Evolutionary conservation across 441 rosid species (phyloP).

Genomic region (Populus hybrid): DNA sequence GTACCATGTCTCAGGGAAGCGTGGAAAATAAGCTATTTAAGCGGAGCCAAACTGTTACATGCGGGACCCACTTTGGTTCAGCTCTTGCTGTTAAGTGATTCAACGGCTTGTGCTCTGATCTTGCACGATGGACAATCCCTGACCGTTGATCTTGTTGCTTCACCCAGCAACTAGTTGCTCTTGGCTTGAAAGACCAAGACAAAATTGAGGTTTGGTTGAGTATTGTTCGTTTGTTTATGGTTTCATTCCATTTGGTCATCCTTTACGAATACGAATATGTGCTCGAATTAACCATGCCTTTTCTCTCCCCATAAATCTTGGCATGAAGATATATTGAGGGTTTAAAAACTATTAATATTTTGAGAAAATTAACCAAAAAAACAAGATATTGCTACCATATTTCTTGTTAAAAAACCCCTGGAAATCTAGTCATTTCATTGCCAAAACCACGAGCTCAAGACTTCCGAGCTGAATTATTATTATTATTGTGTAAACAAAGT

Average conservation of each 20-base stretch:
- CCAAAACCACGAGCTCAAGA: background rate
- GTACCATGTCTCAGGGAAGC: background rate
- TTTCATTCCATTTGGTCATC: background rate
- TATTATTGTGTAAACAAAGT: background rate
- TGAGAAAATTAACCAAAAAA: background rate
- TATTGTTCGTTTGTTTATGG: background rate
- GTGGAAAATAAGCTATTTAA: constrained; percentile 4
- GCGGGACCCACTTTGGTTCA: background rate
- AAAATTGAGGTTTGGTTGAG: background rate
- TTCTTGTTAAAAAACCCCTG: background rate
- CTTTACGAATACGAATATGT: background rate
- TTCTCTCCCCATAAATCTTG: background rate
- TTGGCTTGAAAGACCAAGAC: background rate
- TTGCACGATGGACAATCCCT: constrained; percentile 17
- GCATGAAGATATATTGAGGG: background rate
- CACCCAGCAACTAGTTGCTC: background rate
- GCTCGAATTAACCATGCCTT: background rate
- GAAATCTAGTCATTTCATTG: background rate
- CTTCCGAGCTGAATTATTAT: background rate
- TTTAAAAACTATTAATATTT: background rate
- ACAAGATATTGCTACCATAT: too few species aligned
- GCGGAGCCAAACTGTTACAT: constrained; percentile 1
- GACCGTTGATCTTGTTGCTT: constrained; percentile 31
- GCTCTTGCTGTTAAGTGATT: background rate
- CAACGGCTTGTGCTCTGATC: background rate